Conservation (phyloP, 495 filamentous ascomycete genomes). For the Aspergillus egyptiacus region DNA sequence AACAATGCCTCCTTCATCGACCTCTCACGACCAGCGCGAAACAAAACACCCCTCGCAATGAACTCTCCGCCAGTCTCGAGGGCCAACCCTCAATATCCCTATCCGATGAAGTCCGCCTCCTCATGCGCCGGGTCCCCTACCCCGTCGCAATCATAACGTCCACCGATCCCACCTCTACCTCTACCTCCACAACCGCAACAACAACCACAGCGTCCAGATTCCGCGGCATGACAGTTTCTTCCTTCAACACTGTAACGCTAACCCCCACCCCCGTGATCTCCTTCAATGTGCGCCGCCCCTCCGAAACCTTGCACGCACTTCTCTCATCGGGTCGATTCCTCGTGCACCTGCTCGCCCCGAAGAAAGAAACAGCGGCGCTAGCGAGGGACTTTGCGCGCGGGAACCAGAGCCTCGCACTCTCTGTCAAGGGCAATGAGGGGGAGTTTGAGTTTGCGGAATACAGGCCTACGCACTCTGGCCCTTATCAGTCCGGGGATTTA, state of each 20-base stretch:
- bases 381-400: constrained; percentile 42
- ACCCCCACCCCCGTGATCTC: constrained; percentile 60
- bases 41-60: neutral
- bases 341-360: constrained; percentile 36
- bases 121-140: constrained; percentile 68
- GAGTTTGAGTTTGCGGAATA: constrained; percentile 32
- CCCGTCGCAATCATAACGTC: constrained; percentile 68
- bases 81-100: constrained; percentile 20
- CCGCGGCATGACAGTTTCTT: constrained; percentile 74
- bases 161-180: constrained; percentile 24
- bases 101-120: constrained; percentile 44
- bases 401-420: constrained; percentile 26
- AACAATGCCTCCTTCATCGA: neutral
- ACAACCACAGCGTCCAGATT: constrained; percentile 11
- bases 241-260: constrained; percentile 70
- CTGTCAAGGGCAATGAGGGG: constrained; percentile 26
- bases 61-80: too few species aligned
- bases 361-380: constrained; percentile 25
- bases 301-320: constrained; percentile 63
- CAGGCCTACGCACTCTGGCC: neutral
- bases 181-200: neutral
- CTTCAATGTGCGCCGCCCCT: constrained; percentile 73
- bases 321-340: constrained; percentile 39
- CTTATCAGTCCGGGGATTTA: constrained; percentile 10
- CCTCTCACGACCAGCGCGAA: constrained; percentile 1